Base-by-base conservation (phyloP, 208 protist genomes). In the Acanthamoeba castellanii region DNA sequence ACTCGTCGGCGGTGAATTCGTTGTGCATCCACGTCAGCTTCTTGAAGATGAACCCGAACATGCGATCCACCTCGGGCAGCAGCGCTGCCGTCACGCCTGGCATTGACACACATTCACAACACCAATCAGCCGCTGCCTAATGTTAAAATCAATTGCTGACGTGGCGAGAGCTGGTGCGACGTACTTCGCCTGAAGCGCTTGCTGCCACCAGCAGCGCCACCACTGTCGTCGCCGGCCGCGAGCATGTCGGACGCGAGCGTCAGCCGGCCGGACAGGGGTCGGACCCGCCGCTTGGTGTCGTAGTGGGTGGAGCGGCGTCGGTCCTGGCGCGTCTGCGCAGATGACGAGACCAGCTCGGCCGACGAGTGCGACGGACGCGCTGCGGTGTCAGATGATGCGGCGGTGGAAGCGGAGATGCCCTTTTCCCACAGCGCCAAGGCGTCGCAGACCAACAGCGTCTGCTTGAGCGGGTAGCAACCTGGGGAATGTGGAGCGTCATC, bases 1-100 rank as follows among this genome's bases (percentile, higher is more conserved):
- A 25, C 59, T 91, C 57, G 7, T 30, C 59, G 34, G 14, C 84
- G 0, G 84, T 68, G n/a, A 91, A 91, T 25, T 91, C 84, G 55
- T 32, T 34, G 42, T 72, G 66, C 47, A 8, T 52, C 84, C 84
- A 91, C n/a, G n/a, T 16, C 47, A 52, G 14, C 84, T 91, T 91
- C 84, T 91, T 91, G 59, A 91, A 91, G 22, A 91, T 25, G 34
- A 91, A 91, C 27, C 50, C 27, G 59, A 72, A 91, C 59, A 55
- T 45, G 42, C 45, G 42, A 27, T 45, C 74, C 20, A 30, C 34
- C 3, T 45, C 37, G 18, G 70, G 37, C 70, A 42, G 9, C n/a
- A 78, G 59, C 16, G 59, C 59, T n/a, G 22, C 59, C 1, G 59
- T 66, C 14, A 66, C 59, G 25, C 59, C 59, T 66, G 16, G 6